Evolutionary conservation across 176 grass and related monocot species (phyloP).

Genomic region (Rhynchospora tenuis): DNA sequence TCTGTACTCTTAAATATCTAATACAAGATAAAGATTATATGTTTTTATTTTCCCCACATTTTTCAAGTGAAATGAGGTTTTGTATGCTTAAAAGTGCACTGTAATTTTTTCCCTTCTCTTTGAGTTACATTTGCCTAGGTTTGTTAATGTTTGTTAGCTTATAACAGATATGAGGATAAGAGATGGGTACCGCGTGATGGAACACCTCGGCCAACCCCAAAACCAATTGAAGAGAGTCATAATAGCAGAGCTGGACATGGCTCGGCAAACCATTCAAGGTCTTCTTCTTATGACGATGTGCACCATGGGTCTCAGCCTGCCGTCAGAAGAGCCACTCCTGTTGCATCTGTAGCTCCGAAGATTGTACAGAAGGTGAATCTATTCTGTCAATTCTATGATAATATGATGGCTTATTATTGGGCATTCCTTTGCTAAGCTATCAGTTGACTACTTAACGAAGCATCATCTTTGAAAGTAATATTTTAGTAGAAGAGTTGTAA

Average conservation of each 20-base stretch:
- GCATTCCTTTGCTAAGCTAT: background rate
- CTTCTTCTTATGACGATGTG: slow-evolving; percentile 52
- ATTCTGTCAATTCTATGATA: background rate
- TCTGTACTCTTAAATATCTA: background rate
- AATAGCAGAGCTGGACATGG: slow-evolving; percentile 29
- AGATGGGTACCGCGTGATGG: slow-evolving; percentile 85
- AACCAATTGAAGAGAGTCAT: slow-evolving; percentile 50
- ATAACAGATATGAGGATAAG: slow-evolving; percentile 92
- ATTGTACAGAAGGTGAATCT: slow-evolving; percentile 13
- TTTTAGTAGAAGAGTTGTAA: background rate
- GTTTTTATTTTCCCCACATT: background rate
- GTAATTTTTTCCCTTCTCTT: background rate
- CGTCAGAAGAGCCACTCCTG: slow-evolving; percentile 42
- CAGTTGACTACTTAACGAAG: background rate
- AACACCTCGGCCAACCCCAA: slow-evolving; percentile 31
- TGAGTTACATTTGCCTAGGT: background rate
- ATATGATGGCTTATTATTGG: background rate
- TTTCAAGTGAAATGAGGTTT: background rate
- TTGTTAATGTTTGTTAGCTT: slow-evolving; percentile 7
- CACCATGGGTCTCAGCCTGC: slow-evolving; percentile 30
- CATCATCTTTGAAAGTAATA: background rate
- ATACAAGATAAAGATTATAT: background rate
- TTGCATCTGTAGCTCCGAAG: slow-evolving; percentile 50
- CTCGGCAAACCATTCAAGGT: slow-evolving; percentile 30
- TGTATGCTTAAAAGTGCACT: background rate